Conservation (phyloP, 768 basidiomycete genomes). For the Daedalea quercina region DNA sequence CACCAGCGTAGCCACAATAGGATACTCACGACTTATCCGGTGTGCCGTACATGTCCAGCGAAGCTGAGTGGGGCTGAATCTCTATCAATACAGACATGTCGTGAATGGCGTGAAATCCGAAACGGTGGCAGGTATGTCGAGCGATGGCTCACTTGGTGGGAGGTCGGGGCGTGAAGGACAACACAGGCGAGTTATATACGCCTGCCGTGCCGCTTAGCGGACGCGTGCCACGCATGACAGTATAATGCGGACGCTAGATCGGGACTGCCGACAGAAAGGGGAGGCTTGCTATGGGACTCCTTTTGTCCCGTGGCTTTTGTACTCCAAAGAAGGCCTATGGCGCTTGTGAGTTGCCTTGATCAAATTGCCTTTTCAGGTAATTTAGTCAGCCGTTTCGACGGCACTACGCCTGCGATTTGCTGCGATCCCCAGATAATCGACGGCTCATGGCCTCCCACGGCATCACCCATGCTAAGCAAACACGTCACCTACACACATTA, state of each 20-base stretch:
- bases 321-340: constrained; percentile 14
- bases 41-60: constrained; percentile 66
- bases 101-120: not conserved
- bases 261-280: constrained; percentile 7
- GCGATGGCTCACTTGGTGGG: not conserved
- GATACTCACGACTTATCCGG: constrained; percentile 54
- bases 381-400: not conserved
- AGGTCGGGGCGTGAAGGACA: not conserved
- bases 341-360: not conserved
- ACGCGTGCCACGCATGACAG: not conserved
- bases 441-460: no score
- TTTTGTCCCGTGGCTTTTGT: constrained; percentile 17
- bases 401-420: no score
- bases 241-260: not conserved
- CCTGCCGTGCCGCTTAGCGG: no score
- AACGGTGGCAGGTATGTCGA: not conserved
- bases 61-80: constrained; percentile 50
- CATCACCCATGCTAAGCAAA: no score
- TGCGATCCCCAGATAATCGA: no score
- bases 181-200: constrained; percentile 4
- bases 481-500: no score
- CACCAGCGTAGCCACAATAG: not conserved
- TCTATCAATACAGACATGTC: constrained; percentile 61
- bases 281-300: constrained; percentile 11
- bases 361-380: not conserved